Base-by-base conservation (phyloP, 139 green algal genomes). In the Nannochloris sp. region DNA sequence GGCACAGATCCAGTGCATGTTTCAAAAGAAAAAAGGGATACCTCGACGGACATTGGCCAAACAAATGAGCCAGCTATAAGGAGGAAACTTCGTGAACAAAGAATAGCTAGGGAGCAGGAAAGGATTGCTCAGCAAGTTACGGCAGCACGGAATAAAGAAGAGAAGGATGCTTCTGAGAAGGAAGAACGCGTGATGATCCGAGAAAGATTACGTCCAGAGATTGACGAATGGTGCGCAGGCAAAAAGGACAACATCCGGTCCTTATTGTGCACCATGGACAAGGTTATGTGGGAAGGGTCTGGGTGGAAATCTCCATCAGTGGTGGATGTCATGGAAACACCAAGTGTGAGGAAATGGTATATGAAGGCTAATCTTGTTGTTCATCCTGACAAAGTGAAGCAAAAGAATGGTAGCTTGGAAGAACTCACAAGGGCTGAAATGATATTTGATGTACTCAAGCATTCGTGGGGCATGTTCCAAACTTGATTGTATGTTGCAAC, bases 321-420 rank as follows among this genome's bases (percentile, higher is more conserved):
- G 75, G 80, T 63, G 14, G 90, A 96, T 63, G 73, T 97, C 63
- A 73, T 97, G 63, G 85, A 96, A 28, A 57, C 55, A 23, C 25
- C 40, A 43, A 75, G 73, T 61, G 70, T 94, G 25, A 92, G 92
- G 72, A 82, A 84, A 65, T 70, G 63, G 25, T 97, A 90, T 72
- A 92, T 91, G 81, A 86, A 82, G 63, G 91, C 90, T 63, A 94
- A 96, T 65, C 78, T 96, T 59, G 63, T 96, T 50, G 85, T 97
- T 46, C 91, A 97, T 75, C 91, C 91, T 2, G 91, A 97, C 82
- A 96, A 96, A 78, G 90, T 97, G 26, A 81, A 82, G 50, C 86
- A 95, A 75, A 83, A 83, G 51, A 86, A 84, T n/a, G 91, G 88
- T 28, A 78, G 66, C 10, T 61, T 85, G 30, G 85, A 95, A 65